phyloP scores from a whole-genome alignment of 169 alveolate species.

The Cryptosporidium xiaoi region DNA sequence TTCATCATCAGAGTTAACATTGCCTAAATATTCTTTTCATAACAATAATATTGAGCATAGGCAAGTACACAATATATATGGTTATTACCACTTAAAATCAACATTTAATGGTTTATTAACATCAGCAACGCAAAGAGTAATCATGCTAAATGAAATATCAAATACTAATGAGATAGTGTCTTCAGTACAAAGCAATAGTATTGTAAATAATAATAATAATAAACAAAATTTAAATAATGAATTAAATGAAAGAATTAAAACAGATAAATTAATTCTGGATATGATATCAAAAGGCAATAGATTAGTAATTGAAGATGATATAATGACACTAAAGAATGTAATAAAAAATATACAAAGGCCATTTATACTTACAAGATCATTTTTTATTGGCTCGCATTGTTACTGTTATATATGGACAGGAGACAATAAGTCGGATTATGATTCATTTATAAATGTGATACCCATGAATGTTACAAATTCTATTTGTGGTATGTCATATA shows the following conservation, averaged over 20 bases:
- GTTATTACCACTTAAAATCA: slow-evolving; percentile 77
- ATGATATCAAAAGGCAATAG: slow-evolving; percentile 13
- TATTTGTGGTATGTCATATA: slow-evolving; percentile 85
- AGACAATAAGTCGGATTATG: slow-evolving; percentile 87
- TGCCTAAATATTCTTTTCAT: slow-evolving; percentile 86
- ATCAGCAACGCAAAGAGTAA: slow-evolving; percentile 75
- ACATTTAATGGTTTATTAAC: slow-evolving; percentile 85
- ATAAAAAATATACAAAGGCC: slow-evolving; percentile 82
- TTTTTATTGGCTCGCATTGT: slow-evolving; percentile 86
- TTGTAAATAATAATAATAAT: background rate
- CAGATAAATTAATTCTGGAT: slow-evolving; percentile 15
- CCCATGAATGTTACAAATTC: slow-evolving; percentile 87
- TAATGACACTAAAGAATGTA: slow-evolving; percentile 11
- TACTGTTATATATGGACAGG: slow-evolving; percentile 93
- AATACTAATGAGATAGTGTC: slow-evolving; percentile 63
- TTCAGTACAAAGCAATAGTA: slow-evolving; percentile 9
- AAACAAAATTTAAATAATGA: slow-evolving; percentile 2
- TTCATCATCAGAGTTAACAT: slow-evolving; percentile 85
- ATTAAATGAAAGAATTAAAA: slow-evolving; percentile 33
- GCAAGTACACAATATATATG: slow-evolving; percentile 79
- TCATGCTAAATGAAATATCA: slow-evolving; percentile 26
- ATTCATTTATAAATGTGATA: slow-evolving; percentile 81
- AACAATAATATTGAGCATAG: slow-evolving; percentile 76
- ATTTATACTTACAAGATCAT: slow-evolving; percentile 87
- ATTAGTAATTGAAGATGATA: slow-evolving; percentile 16